These are phyloP conservation scores for Didymella lethalis DNA, from an alignment of 2,329 filamentous ascomycete genomes.

Conservation along the genomic window DNA sequence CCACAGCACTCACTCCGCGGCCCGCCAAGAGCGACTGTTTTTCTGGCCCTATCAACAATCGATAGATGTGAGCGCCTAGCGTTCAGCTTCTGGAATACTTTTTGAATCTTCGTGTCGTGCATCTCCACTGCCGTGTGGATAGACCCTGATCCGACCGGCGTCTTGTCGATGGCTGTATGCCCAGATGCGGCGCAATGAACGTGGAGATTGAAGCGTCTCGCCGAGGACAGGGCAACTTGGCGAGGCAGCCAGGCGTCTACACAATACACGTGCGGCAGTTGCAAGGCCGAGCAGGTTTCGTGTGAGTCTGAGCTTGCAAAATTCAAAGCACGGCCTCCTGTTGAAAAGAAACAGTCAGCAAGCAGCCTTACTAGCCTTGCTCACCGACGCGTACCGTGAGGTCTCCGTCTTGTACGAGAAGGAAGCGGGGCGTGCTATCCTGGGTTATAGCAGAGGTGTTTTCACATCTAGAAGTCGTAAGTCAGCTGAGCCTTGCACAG, in stretches of 20 bases:
- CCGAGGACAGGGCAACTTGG: slow-evolving; percentile 8
- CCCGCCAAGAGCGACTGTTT: slow-evolving; percentile 8
- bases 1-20: background rate
- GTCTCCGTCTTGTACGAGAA: background rate
- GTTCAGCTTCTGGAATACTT: background rate
- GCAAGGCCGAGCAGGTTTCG: slow-evolving; percentile 1
- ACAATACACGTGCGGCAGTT: background rate
- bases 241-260: slow-evolving; percentile 2
- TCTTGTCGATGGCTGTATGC: slow-evolving; percentile 3
- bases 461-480: background rate
- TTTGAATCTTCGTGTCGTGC: background rate
- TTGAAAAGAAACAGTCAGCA: slow-evolving; percentile 5
- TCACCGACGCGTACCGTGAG: slow-evolving; percentile 4
- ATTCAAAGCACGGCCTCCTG: background rate
- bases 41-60: slow-evolving; percentile 7
- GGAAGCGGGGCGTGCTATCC: slow-evolving; percentile 9
- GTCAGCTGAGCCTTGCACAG: slow-evolving; percentile 8
- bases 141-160: background rate
- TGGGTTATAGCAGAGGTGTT: background rate
- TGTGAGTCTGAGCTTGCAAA: slow-evolving; percentile 2
- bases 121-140: background rate
- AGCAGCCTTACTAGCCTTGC: slow-evolving; percentile 6
- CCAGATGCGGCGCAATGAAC: slow-evolving; percentile 1
- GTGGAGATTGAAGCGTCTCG: slow-evolving; percentile 11
- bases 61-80: slow-evolving; percentile 9